These are phyloP conservation scores for Candida tibetensis DNA, from an alignment of 805 yeast genomes.

Conservation along the genomic window DNA sequence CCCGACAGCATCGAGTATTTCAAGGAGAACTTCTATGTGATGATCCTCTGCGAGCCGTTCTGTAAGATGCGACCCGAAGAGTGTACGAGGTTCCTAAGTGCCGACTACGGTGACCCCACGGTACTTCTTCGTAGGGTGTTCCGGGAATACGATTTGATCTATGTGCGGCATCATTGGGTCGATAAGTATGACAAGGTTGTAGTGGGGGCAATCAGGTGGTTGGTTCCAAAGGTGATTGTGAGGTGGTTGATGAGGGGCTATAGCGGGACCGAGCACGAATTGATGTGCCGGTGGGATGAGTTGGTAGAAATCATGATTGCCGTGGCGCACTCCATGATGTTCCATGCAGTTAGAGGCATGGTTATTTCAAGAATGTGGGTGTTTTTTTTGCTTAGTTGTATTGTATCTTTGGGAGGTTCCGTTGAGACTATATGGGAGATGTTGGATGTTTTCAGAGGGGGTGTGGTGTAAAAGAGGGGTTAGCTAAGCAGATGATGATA, in stretches of 20 bases:
- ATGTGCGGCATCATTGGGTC: conserved; percentile 12
- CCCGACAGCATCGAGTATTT: conserved; percentile 14
- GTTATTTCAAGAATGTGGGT: conserved; percentile 18
- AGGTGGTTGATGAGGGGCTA: conserved; percentile 8
- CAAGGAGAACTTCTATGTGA: conserved; percentile 12
- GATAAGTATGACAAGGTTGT: conserved; percentile 4
- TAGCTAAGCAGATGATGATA: too few relatives aligned
- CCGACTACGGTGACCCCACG: conserved; percentile 1
- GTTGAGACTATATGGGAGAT: neutral
- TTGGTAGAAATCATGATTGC: conserved; percentile 15
- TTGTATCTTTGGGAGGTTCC: conserved; percentile 13
- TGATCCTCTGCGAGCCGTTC: conserved; percentile 12
- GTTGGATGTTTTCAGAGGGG: too few relatives aligned
- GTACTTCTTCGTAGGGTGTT: conserved; percentile 6
- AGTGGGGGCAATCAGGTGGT: neutral
- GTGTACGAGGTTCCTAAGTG: conserved; percentile 4
- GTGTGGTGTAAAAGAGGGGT: too few relatives aligned
- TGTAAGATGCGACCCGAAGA: conserved; percentile 13
- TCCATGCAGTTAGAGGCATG: conserved; percentile 15
- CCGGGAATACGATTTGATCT: conserved; percentile 15
- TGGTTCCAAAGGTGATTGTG: conserved; percentile 3
- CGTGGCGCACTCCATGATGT: conserved; percentile 14
- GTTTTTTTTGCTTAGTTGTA: conserved; percentile 14
- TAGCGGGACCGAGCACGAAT: conserved; percentile 5
- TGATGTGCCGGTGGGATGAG: conserved; percentile 12